Evolutionary conservation across 2,329 filamentous ascomycete species (phyloP).

Genomic region (Sphaerostilbella broomeana): DNA sequence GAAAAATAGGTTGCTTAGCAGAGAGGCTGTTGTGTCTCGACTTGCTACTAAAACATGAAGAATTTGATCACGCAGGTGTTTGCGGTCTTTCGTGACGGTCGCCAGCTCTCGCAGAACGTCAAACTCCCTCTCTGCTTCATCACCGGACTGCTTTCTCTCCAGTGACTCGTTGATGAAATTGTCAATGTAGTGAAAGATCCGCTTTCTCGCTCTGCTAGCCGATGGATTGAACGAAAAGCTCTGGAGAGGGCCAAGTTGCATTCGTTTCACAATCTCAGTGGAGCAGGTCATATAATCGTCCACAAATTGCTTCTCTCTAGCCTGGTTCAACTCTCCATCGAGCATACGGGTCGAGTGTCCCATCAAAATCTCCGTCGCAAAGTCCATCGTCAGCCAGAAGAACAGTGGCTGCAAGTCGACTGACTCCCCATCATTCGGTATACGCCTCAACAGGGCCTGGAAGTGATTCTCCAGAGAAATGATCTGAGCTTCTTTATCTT

Average conservation of each 20-base stretch:
- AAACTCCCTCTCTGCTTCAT: conserved; percentile 25
- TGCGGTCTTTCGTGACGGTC: conserved; percentile 36
- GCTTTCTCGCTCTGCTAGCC: conserved; percentile 24
- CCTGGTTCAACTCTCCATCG: conserved; percentile 13
- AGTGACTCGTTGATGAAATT: conserved; percentile 36
- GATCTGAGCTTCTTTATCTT: conserved; percentile 24
- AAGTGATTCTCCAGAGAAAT: conserved; percentile 30
- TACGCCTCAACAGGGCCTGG: conserved; percentile 31
- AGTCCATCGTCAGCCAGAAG: conserved; percentile 42
- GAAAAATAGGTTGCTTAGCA: conserved; percentile 38
- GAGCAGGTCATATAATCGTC: conserved; percentile 30
- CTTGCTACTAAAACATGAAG: conserved; percentile 39
- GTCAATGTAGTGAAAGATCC: conserved; percentile 35
- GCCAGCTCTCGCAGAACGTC: conserved; percentile 47
- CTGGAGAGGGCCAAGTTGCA: conserved; percentile 28
- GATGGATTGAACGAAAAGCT: conserved; percentile 21
- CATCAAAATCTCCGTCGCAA: conserved; percentile 44
- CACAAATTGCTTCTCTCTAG: conserved; percentile 30
- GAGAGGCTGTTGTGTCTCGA: conserved; percentile 40
- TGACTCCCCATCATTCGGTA: conserved; percentile 17
- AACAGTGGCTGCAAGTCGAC: conserved; percentile 41
- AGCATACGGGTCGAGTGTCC: conserved; percentile 21
- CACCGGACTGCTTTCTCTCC: conserved; percentile 12
- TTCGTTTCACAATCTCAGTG: conserved; percentile 25
- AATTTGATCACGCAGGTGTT: conserved; percentile 34